Base-by-base conservation (phyloP, 176 grass and related monocot species). In the Thinopyrum elongatum region DNA sequence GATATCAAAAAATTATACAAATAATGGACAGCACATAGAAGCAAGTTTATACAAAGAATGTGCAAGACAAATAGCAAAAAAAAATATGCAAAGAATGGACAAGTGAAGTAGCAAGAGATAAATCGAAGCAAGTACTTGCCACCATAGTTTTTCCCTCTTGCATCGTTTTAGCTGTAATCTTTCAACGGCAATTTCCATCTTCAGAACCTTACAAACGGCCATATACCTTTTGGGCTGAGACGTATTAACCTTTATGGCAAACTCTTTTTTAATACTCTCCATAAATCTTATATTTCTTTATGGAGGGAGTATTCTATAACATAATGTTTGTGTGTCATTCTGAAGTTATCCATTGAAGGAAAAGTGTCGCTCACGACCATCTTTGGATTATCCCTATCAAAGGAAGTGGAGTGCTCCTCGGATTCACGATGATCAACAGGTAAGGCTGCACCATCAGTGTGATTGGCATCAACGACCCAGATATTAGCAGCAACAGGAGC, bases 241-340 rank as follows among this genome's bases (percentile, higher is more conserved):
- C 10, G 6, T 36, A 5, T 15, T 22, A n/a, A 31, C 35, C 9
- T 4, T 31, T 6, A 78, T 22, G 10, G n/a, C 29, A 77, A 77
- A 77, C 19, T 59, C 49, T 3, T 33, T 19, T n/a, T 57, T 35
- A 4, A 46, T 46, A 46, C 42, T 42, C 39, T 42, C 10, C 2
- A 3, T 42, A 42, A 42, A 42, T 42, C 2, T 10, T 41, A 41
- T 38, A 5, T 38, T 38, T 38, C 8, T 8, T 38, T 38, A 38
- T 5, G 5, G 8, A 38, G 36, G 8, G 36, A 38, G 36, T 5
- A 8, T 7, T 38, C 36, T 38, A 10, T 41, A 22, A 29, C 74
- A 77, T 59, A 89, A 93, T 41, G 89, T 89, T 23, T 61, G 2
- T 25, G 8, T 61, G 58, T 10, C 58, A 25, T 4, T 23, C 58